Base-by-base conservation (phyloP, 176 grass and related monocot genomes). In the Lolium rigidum region DNA sequence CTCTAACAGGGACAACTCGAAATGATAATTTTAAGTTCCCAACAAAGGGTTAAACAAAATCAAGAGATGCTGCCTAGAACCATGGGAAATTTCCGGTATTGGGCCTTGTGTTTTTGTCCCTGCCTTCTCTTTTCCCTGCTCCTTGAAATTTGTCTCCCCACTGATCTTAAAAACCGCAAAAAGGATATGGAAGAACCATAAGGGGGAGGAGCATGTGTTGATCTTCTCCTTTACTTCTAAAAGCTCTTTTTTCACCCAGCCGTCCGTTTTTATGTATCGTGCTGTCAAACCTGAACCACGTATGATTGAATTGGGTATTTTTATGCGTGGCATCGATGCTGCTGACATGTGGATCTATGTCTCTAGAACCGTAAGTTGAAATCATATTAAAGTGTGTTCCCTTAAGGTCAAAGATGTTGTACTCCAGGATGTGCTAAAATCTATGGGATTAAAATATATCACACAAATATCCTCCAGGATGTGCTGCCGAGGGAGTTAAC, bases 1-100 rank as follows among this genome's bases (percentile, higher is more conserved):
- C 89, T 68, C 74, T 84, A 91, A 87, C 75, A 80, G 79, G 67
- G 85, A 91, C 85, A 91, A 38, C 85, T 91, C 89, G 65, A 91
- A 83, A 75, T 67, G 58, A 44, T 89, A 83, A 41, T 59, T 84
- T 80, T 70, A 84, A 49, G 80, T 58, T 84, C 80, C 85, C 89
- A 80, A 90, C 67, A 38, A 83, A 67, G 80, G 80, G 48, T n/a
- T 25, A 68, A 64, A 65, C 49, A 84, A 75, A 67, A 84, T 84
- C 76, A 38, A 84, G 74, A 87, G 67, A 83, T 87, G 85, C 80
- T 28, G 39, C 85, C 85, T 91, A 83, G 76, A 91, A 87, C 61
- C 85, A 69, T 74, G 89, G 55, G 85, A 91, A 87, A 87, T 87
- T 84, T 80, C 50, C 26, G 57, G 88, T 84, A 65, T 80, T 67